Conservation (phyloP, 2,329 filamentous ascomycete genomes). For the Botrytis paeoniae region DNA sequence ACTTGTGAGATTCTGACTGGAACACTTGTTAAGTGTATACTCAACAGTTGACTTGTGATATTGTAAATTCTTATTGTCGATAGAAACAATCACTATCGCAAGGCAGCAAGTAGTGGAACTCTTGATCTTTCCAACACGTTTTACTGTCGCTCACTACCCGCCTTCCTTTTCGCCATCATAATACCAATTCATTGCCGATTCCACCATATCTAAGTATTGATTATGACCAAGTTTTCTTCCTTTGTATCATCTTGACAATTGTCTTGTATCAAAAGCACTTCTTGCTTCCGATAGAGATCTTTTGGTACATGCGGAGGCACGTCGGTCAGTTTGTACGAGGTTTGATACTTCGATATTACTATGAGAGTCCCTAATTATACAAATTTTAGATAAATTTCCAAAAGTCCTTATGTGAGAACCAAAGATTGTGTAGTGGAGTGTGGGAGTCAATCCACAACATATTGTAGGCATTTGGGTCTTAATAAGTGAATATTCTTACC, state of each 20-base stretch:
- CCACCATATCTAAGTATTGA: background rate
- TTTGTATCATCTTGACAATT: too few species aligned
- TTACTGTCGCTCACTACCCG: background rate
- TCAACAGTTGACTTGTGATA: background rate
- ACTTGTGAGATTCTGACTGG: background rate
- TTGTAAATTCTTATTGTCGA: rapidly evolving
- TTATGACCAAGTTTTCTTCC: background rate
- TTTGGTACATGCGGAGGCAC: background rate
- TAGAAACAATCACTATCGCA: background rate
- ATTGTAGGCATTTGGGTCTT: background rate
- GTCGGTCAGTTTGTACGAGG: background rate
- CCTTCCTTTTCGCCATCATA: background rate
- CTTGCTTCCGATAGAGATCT: background rate
- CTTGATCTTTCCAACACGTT: rapidly evolving
- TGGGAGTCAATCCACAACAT: rapidly evolving
- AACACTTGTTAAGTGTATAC: background rate
- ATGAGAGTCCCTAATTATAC: background rate
- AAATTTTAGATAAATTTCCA: background rate
- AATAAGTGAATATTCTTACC: background rate
- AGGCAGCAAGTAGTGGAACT: rapidly evolving
- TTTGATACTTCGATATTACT: background rate
- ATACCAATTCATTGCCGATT: background rate
- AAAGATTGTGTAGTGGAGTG: background rate
- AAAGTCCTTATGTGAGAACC: background rate
- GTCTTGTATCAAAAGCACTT: background rate